Evolutionary conservation across 495 filamentous ascomycete genomes (phyloP), one percentile per base, ranked within the genome.

Genomic region (Penicillium crystallinum): DNA sequence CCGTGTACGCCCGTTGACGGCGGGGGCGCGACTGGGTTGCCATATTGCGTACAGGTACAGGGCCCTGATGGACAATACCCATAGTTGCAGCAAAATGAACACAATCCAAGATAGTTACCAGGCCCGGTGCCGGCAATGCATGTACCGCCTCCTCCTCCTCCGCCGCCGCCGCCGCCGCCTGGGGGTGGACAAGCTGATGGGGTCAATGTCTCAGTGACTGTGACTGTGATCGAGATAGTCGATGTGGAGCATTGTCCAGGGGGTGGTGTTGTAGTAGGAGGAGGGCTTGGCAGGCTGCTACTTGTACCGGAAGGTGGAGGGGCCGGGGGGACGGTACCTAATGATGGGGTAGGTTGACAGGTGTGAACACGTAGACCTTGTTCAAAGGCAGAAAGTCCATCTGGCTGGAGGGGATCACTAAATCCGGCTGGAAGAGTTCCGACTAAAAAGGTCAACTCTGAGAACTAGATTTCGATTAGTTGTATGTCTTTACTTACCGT

Each of bases 341-440:
- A 53, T 1, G 74, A 76, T 4, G 77, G 75, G 11, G 58, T 68
- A 3, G 77, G 63, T n/a, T 54, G 54, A 47, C 77, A 80, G 11
- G 75, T 74, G 10, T 58, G 55, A 6, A 76, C 74, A 19, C 70
- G 67, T n/a, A 81, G 64, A 10, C 77, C 77, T 15, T 64, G 63
- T 12, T 56, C 60, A 19, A 81, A 65, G 4, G 60, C 65, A 4
- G 68, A 54, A 2, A 78, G 65, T 17, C 75, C 77, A 31, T 69
- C 72, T 14, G 59, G 62, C 31, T 60, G 63, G 12, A 80, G 67
- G 8, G 68, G 49, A 49, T 80, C 78, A 19, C 61, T 59, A 4
- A 61, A 45, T 4, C 68, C 68, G 2, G 68, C 60, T 3, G 79
- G 79, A 1, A 82, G 66, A 7, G 58, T 72, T 33, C 79, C 79